Percentiles rank a stretch among this genome's conserved stretches.
phyloP scores from a whole-genome alignment of 768 basidiomycete genomes.

The Kwoniella pini region DNA sequence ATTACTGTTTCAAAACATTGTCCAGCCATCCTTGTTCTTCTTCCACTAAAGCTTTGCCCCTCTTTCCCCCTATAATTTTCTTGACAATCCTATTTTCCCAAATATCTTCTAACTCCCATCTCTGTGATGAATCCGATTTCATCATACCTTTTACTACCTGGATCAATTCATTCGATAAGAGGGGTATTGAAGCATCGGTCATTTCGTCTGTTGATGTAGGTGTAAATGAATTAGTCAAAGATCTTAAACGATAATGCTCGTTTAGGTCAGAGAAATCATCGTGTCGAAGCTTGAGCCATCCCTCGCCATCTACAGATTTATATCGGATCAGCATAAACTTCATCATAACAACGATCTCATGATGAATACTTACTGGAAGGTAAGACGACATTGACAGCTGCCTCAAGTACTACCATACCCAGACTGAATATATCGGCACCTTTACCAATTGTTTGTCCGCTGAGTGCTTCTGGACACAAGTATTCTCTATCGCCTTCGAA shows the following conservation, averaged over 20 bases:
- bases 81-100: constrained; percentile 14
- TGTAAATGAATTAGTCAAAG: background rate
- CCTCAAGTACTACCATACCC: constrained; percentile 93
- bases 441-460: constrained; percentile 64
- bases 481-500: constrained; percentile 97
- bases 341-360: too few relatives aligned
- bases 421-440: constrained; percentile 96
- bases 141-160: constrained; percentile 41
- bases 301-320: constrained; percentile 73
- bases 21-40: constrained; percentile 21
- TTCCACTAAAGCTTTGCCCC: constrained; percentile 22
- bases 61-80: constrained; percentile 10
- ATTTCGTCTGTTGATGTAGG: background rate
- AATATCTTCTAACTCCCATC: constrained; percentile 31
- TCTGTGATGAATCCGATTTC: constrained; percentile 23
- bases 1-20: constrained; percentile 9
- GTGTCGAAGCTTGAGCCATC: constrained; percentile 88
- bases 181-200: constrained; percentile 17
- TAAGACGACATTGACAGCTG: constrained; percentile 90
- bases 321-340: too few relatives aligned
- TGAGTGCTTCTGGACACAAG: constrained; percentile 89
- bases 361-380: constrained; percentile 70
- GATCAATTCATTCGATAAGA: constrained; percentile 27
- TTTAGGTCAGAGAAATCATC: constrained; percentile 74
- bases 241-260: constrained; percentile 34